Percentiles rank a stretch among this genome's conserved stretches.
phyloP scores from a whole-genome alignment of 352 stramenopile genomes.

The Peronospora destructor region DNA sequence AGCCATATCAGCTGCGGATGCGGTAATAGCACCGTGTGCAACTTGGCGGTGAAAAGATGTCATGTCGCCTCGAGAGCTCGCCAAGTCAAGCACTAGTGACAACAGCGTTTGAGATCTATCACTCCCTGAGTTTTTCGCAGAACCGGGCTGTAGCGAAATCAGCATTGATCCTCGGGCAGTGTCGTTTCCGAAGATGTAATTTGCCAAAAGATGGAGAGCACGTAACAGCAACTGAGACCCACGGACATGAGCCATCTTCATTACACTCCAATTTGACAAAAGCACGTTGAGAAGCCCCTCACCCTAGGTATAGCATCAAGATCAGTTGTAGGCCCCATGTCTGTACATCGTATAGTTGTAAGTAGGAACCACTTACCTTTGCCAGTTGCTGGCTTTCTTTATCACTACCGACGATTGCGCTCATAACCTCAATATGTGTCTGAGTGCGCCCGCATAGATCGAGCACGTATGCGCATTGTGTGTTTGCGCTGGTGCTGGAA shows the following conservation, averaged over 20 bases:
- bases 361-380: slow-evolving; percentile 19
- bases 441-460: slow-evolving; percentile 36
- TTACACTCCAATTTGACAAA: slow-evolving; percentile 48
- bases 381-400: slow-evolving; percentile 30
- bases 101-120: slow-evolving; percentile 15
- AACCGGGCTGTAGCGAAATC: slow-evolving; percentile 1
- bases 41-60: slow-evolving; percentile 3
- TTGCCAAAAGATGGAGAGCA: slow-evolving; percentile 40
- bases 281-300: slow-evolving; percentile 35
- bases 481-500: slow-evolving; percentile 7
- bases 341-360: not conserved
- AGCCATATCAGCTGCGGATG: slow-evolving; percentile 15
- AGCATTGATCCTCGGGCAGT: slow-evolving; percentile 31
- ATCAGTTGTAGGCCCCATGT: slow-evolving; percentile 2
- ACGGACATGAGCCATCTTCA: slow-evolving; percentile 39
- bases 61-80: slow-evolving; percentile 16
- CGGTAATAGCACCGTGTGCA: not conserved
- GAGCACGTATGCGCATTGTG: slow-evolving; percentile 29
- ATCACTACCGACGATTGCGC: slow-evolving; percentile 34
- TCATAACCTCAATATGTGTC: slow-evolving; percentile 47
- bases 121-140: slow-evolving; percentile 8
- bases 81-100: slow-evolving; percentile 21
- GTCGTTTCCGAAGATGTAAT: slow-evolving; percentile 43
- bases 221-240: slow-evolving; percentile 38
- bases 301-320: slow-evolving; percentile 13